phyloP scores from a whole-genome alignment of 176 grass and related monocot genomes.

The Tuctoria greenei region DNA sequence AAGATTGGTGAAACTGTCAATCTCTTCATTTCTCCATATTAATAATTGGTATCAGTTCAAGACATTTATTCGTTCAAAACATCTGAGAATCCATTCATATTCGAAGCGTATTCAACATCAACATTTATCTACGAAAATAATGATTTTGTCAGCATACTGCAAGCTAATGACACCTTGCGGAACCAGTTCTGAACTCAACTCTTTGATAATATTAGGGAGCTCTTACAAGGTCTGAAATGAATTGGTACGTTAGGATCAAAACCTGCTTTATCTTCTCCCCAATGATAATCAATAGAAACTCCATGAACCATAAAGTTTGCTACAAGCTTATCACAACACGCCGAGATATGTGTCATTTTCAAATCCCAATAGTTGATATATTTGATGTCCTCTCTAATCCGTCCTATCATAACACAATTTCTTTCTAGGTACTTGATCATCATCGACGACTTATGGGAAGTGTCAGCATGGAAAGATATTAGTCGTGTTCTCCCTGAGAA shows the following conservation, averaged over 20 bases:
- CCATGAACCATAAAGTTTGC: neutral
- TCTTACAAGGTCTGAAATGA: neutral
- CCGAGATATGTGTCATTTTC: neutral
- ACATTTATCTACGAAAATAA: too few species aligned
- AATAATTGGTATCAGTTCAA: too few species aligned
- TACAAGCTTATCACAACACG: neutral
- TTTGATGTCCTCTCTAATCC: neutral
- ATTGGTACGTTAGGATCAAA: neutral
- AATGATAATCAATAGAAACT: neutral
- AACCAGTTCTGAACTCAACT: neutral
- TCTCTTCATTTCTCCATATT: too few species aligned
- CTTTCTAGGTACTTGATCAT: neutral
- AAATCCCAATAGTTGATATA: neutral
- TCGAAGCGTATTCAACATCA: too few species aligned
- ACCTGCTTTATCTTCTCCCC: neutral
- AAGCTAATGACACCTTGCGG: too few species aligned
- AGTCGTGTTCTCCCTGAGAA: neutral
- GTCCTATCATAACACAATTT: neutral
- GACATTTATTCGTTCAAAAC: too few species aligned
- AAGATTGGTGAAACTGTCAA: too few species aligned
- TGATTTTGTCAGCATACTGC: too few species aligned
- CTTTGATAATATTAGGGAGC: neutral
- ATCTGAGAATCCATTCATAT: too few species aligned
- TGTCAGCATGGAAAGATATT: neutral
- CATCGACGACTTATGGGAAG: neutral